phyloP scores from a whole-genome alignment of 2,329 filamentous ascomycete genomes.

The Nannizziopsis barbatae region DNA sequence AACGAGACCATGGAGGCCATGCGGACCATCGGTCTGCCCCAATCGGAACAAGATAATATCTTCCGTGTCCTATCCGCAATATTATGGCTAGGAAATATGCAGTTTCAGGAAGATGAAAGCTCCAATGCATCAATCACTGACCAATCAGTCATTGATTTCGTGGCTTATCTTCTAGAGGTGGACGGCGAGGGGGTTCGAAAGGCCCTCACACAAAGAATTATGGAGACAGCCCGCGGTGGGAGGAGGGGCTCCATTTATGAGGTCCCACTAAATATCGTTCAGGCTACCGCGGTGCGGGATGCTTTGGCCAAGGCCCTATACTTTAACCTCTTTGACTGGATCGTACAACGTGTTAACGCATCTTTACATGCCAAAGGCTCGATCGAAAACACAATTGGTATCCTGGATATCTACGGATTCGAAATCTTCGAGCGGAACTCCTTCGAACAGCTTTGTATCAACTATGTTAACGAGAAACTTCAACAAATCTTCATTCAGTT shows the following conservation, averaged over 20 bases:
- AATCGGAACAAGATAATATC: conserved; percentile 86
- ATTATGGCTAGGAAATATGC: conserved; percentile 88
- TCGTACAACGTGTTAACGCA: conserved; percentile 80
- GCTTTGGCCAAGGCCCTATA: conserved; percentile 93
- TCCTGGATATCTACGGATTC: conserved; percentile 97
- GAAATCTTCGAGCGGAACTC: conserved; percentile 99
- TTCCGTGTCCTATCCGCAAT: conserved; percentile 90
- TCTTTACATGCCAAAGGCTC: conserved; percentile 69
- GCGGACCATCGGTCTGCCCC: conserved; percentile 79
- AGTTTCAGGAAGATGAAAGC: conserved; percentile 77
- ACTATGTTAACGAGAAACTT: conserved; percentile 98
- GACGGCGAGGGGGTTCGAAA: conserved; percentile 69
- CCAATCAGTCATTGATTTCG: conserved; percentile 83
- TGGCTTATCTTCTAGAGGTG: conserved; percentile 87
- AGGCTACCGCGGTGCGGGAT: conserved; percentile 78
- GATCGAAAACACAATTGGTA: conserved; percentile 78
- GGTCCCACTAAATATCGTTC: conserved; percentile 72
- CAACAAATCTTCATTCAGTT: conserved; percentile 99
- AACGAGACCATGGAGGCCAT: conserved; percentile 86
- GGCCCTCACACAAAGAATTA: conserved; percentile 77
- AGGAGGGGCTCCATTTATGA: conserved; percentile 57
- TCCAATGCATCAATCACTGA: conserved; percentile 81
- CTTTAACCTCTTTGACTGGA: conserved; percentile 97
- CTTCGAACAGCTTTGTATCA: conserved; percentile 98
- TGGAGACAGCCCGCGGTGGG: conserved; percentile 59